Conservation (phyloP, 352 stramenopile genomes). For the Thraustotheca clavata region DNA sequence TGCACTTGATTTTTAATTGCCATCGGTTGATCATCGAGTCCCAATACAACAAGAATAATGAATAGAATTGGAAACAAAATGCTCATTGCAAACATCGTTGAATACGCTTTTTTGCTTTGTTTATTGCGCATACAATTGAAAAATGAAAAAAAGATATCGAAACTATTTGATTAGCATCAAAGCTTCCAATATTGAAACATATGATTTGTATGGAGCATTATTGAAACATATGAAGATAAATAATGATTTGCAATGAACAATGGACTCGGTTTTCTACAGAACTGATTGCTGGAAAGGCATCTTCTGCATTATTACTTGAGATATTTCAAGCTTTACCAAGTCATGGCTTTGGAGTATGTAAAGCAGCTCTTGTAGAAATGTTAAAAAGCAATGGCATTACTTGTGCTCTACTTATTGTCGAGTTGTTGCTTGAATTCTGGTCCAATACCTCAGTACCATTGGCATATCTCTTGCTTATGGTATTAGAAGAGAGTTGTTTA, state of each 20-base stretch:
- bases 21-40: neutral
- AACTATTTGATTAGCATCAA: too few relatives aligned
- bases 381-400: neutral
- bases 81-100: slow-evolving; percentile 12
- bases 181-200: too few relatives aligned
- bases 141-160: too few relatives aligned
- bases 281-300: neutral
- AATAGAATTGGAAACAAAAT: slow-evolving; percentile 4
- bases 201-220: too few relatives aligned
- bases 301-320: neutral
- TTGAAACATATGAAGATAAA: too few relatives aligned
- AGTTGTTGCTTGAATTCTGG: neutral
- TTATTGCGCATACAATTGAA: too few relatives aligned
- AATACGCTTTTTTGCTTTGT: too few relatives aligned
- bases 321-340: neutral
- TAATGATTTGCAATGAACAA: too few relatives aligned
- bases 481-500: neutral
- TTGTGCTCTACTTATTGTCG: neutral
- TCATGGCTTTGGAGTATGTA: neutral
- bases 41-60: slow-evolving; percentile 1
- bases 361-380: neutral
- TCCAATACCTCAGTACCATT: slow-evolving; percentile 3
- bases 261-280: too few relatives aligned
- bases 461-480: slow-evolving; percentile 10
- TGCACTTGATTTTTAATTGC: neutral